Conservation (phyloP, 192 early-diverging fungal species). For the Chytriomyces sp. region DNA sequence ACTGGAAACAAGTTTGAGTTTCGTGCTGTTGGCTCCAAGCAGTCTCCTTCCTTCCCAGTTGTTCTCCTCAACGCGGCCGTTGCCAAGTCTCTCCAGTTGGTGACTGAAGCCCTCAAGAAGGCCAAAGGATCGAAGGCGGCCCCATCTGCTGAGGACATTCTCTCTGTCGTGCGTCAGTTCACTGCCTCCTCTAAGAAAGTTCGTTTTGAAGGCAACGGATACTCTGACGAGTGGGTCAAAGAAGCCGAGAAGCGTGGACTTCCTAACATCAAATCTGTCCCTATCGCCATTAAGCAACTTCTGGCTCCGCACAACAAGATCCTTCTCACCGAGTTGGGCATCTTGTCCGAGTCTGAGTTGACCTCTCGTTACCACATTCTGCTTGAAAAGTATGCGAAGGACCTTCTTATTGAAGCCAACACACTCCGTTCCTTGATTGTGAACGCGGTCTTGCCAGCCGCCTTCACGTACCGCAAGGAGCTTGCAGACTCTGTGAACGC, state of each 20-base stretch:
- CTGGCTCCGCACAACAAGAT: conserved; percentile 66
- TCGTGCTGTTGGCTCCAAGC: conserved; percentile 96
- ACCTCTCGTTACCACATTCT: conserved; percentile 94
- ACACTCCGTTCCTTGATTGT: conserved; percentile 81
- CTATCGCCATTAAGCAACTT: conserved; percentile 87
- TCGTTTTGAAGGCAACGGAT: conserved; percentile 98
- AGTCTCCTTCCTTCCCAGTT: conserved; percentile 95
- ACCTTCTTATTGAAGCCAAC: conserved; percentile 89
- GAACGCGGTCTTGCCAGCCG: conserved; percentile 86
- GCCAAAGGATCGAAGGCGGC: conserved; percentile 81
- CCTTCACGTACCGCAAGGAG: conserved; percentile 84
- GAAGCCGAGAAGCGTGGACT: conserved; percentile 95
- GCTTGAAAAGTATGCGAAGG: conserved; percentile 97
- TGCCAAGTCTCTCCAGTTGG: conserved; percentile 74
- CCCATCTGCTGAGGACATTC: conserved; percentile 83
- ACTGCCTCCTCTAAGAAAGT: conserved; percentile 79
- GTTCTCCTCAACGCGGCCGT: conserved; percentile 92
- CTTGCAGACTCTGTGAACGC: conserved; percentile 80
- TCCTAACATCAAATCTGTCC: conserved; percentile 91
- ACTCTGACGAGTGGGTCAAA: conserved; percentile 89
- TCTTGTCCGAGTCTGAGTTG: conserved; percentile 87
- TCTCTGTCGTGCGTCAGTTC: conserved; percentile 83
- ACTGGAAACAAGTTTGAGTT: conserved; percentile 99
- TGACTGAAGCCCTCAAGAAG: conserved; percentile 73
- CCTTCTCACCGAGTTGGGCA: conserved; percentile 78